phyloP scores from a whole-genome alignment of 148 eudicot genomes.

The Rheum nobile region DNA sequence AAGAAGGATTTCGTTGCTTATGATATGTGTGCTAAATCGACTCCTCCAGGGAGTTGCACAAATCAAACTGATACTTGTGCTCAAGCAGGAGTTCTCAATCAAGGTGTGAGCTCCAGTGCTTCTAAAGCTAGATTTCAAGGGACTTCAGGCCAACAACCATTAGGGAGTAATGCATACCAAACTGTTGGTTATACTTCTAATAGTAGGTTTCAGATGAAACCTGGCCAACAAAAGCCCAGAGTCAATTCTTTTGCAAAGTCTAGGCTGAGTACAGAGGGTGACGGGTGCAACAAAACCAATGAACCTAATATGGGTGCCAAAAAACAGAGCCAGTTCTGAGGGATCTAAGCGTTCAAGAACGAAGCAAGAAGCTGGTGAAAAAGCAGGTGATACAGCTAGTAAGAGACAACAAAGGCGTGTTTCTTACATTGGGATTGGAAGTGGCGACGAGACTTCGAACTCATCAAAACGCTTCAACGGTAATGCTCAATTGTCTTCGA shows the following conservation, averaged over 20 bases:
- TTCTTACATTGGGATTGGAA: conserved; percentile 28
- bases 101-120: conserved; percentile 3
- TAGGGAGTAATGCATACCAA: conserved; percentile 15
- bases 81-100: conserved; percentile 14
- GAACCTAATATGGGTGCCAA: conserved; percentile 6
- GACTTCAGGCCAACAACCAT: neutral
- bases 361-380: no score
- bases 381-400: no score
- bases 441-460: conserved; percentile 21
- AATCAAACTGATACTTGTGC: conserved; percentile 18
- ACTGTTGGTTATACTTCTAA: conserved; percentile 9
- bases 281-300: conserved; percentile 12
- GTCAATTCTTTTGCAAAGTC: conserved; percentile 5
- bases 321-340: conserved; percentile 7
- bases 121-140: conserved; percentile 8
- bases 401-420: conserved; percentile 22
- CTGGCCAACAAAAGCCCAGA: neutral
- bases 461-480: conserved; percentile 23
- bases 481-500: conserved; percentile 8
- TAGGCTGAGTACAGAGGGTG: conserved; percentile 12
- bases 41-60: conserved; percentile 15
- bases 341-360: conserved; percentile 17
- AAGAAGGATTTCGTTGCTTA: conserved; percentile 28
- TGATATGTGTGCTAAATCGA: conserved; percentile 22
- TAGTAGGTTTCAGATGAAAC: conserved; percentile 5